These are phyloP conservation scores for Backusella westeae DNA, from an alignment of 192 early-diverging fungal genomes.

Conservation along the genomic window DNA sequence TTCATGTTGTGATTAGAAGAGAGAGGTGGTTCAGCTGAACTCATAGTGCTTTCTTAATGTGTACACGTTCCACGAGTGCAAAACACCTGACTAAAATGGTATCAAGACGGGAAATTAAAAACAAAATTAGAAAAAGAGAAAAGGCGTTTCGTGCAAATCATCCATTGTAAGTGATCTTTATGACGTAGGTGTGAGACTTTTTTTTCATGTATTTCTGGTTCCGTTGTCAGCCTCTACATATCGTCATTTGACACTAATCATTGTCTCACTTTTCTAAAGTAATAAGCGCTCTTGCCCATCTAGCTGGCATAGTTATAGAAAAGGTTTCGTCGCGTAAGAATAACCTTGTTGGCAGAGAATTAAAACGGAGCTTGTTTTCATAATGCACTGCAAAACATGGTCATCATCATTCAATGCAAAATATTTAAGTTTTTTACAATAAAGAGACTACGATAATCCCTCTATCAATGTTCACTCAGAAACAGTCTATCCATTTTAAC, in stretches of 20 bases:
- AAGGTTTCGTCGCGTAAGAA: not conserved
- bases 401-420: no score
- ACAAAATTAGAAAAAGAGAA: not conserved
- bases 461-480: no score
- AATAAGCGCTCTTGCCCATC: not conserved
- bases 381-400: no score
- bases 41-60: constrained; percentile 3
- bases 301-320: not conserved
- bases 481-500: no score
- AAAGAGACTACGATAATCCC: no score
- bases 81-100: constrained; percentile 6
- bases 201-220: not conserved
- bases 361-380: not conserved
- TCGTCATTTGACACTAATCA: not conserved
- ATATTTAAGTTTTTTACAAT: no score
- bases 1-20: not conserved
- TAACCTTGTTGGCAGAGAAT: not conserved
- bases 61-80: not conserved
- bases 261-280: not conserved
- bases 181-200: not conserved
- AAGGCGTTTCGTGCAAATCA: not conserved
- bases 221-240: not conserved
- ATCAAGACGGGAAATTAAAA: not conserved
- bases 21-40: not conserved
- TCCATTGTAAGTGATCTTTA: not conserved